Evolutionary conservation across 1,284 basidiomycete species (phyloP).

Genomic region (Fomitopsis palustris): DNA sequence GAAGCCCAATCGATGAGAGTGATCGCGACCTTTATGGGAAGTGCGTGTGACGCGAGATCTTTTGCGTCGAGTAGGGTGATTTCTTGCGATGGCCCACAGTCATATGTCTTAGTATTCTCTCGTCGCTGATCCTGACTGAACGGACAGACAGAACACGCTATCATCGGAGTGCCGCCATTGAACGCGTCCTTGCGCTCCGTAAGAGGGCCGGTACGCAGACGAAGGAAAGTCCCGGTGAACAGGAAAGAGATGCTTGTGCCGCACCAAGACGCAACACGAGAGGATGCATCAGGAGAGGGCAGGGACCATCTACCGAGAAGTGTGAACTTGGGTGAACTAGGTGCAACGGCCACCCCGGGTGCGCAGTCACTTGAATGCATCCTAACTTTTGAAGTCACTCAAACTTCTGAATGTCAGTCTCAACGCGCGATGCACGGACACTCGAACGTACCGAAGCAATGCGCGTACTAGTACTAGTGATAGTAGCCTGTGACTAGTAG

Average conservation of each 20-base stretch:
- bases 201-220: neutral
- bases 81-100: neutral
- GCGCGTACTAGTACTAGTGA: no score
- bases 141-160: neutral
- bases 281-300: neutral
- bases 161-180: neutral
- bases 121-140: neutral
- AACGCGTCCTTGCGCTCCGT: neutral
- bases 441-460: no score
- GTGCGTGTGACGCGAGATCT: neutral
- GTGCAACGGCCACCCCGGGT: neutral
- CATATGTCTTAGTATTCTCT: neutral
- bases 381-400: neutral
- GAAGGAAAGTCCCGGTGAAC: neutral
- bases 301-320: neutral
- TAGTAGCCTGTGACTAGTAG: no score
- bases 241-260: neutral
- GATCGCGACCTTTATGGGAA: neutral
- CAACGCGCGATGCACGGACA: no score
- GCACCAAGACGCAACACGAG: neutral
- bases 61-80: neutral
- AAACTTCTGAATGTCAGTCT: neutral
- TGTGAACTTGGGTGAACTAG: neutral
- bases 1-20: neutral
- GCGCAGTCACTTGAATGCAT: neutral